Evolutionary conservation across 2,329 filamentous ascomycete species (phyloP).

Genomic region (Hyphodiscus sp.): DNA sequence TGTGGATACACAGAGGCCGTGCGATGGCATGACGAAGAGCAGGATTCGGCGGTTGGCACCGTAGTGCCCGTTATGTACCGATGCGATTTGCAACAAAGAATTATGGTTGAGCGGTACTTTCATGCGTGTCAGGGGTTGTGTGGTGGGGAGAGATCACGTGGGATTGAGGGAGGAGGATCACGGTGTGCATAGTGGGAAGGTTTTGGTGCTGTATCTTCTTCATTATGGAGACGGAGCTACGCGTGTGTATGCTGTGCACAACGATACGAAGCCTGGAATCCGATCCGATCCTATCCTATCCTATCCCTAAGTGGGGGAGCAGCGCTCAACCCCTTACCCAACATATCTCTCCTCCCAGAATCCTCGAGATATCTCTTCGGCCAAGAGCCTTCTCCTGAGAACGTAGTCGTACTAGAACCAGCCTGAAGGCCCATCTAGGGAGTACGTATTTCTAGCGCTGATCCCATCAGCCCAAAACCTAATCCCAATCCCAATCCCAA

Average conservation of each 20-base stretch:
- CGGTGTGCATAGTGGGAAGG: no score
- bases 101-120: neutral
- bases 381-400: neutral
- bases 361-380: neutral
- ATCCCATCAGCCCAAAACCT: slow-evolving; percentile 1
- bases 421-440: slow-evolving; percentile 16
- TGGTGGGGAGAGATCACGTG: neutral
- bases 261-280: neutral
- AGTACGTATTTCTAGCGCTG: slow-evolving; percentile 1
- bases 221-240: neutral
- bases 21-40: neutral
- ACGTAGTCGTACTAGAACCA: slow-evolving; percentile 12
- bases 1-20: no score
- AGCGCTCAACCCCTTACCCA: neutral
- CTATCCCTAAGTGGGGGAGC: neutral
- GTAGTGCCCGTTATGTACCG: neutral
- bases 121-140: neutral
- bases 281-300: neutral
- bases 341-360: slow-evolving; percentile 2
- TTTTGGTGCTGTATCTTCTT: neutral
- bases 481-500: slow-evolving; percentile 3
- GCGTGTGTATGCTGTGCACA: neutral
- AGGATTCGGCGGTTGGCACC: neutral
- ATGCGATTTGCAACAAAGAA: neutral
- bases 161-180: no score